Evolutionary conservation across 169 alveolate genomes (phyloP), one percentile per base, ranked within the genome.

Genomic region (Theileria annulata): DNA sequence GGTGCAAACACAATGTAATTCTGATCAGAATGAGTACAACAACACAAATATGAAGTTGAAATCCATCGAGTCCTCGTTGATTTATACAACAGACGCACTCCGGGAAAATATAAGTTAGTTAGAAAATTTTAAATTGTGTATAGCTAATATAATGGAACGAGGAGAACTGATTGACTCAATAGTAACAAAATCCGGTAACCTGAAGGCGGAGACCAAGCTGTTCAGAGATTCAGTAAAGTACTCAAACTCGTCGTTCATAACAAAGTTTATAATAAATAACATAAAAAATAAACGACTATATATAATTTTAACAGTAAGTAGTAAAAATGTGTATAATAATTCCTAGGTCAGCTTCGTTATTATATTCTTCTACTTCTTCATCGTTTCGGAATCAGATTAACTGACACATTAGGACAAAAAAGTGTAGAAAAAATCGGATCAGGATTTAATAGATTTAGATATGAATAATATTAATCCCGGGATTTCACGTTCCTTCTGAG

Each of bases 131-230:
- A 10, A 23, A 28, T 23, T 25, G 15, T 28, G 23, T 17, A 35
- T 33, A 83, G 90, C 63, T 12, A 75, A 80, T 73, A 70, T 83
- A 10, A 42, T 83, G 67, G 90, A 83, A 70, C 79, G 90, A 23
- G 90, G 90, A 4, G 90, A 83, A 19, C 15, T 83, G 0, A 75
- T 83, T 31, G 90, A 83, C 48, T 83, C 90, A 2, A 35, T 83
- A 28, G 82, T 83, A 10, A 23, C 71, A 15, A 83, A 83, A 33
- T 76, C 90, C 12, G 49, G 21, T 49, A 64, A 63, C 23, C 23
- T 83, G 23, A 83, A 71, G 68, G 78, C 59, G 78, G 84, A 68
- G 25, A 81, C 79, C 23, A 10, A 21, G 17, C 75, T 70, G 9
- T 71, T 81, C 21, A 27, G 85, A 23, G 64, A 51, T n/a, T 49